Conservation (phyloP, 352 stramenopile genomes). For the Phytophthora ohioensis region DNA sequence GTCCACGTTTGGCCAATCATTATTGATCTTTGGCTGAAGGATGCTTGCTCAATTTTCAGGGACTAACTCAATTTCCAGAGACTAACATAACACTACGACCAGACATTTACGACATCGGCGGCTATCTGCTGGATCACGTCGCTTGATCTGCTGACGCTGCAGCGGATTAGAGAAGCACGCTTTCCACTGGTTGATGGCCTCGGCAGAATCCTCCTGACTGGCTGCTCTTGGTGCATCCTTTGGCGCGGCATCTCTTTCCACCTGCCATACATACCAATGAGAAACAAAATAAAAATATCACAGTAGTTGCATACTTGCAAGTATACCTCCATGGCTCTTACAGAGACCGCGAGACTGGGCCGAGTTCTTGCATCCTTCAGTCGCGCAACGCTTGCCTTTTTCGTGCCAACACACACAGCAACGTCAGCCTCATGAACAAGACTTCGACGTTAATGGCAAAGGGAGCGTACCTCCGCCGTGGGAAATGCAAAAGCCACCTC, state of each 20-base stretch:
- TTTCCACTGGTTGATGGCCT: slow-evolving; percentile 43
- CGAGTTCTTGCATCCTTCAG: slow-evolving; percentile 77
- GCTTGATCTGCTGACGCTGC: neutral
- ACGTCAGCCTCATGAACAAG: slow-evolving; percentile 1
- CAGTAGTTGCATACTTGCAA: too few species aligned
- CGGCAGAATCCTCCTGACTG: slow-evolving; percentile 78
- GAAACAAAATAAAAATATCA: neutral
- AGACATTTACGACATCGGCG: slow-evolving; percentile 15
- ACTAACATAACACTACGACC: slow-evolving; percentile 3
- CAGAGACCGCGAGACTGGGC: slow-evolving; percentile 84
- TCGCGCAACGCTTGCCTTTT: slow-evolving; percentile 72
- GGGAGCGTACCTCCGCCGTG: slow-evolving; percentile 68
- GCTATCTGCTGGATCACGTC: neutral
- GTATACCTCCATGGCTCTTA: slow-evolving; percentile 87
- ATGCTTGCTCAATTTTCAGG: neutral
- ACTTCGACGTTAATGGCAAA: neutral
- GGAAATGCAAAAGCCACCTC: slow-evolving; percentile 84
- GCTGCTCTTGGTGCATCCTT: slow-evolving; percentile 75
- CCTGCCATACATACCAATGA: slow-evolving; percentile 38
- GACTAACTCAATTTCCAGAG: slow-evolving; percentile 36
- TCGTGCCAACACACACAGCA: slow-evolving; percentile 4
- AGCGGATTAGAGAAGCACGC: slow-evolving; percentile 6
- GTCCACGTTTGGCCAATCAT: too few species aligned
- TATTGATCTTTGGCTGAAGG: neutral
- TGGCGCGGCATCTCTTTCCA: slow-evolving; percentile 66